Evolutionary conservation across 2,329 filamentous ascomycete genomes (phyloP), one percentile per base, ranked within the genome.

Genomic region (Xylariales sp.): DNA sequence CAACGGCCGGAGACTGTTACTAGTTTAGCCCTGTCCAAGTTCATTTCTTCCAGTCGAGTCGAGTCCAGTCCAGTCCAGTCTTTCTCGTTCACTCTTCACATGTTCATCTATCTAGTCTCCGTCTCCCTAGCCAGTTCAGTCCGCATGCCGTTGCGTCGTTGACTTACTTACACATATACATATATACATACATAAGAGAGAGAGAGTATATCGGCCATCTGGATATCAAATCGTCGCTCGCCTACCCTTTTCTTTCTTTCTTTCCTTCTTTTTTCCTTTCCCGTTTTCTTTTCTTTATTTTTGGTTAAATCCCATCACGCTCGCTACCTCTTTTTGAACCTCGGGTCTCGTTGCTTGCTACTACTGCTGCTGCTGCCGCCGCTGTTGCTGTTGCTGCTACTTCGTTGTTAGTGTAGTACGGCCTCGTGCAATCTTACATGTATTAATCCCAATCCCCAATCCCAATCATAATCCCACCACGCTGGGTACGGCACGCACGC

Each of bases 211-310:
- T 23, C 50, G 16, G 16, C 32, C 59, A 28, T 57, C 45, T 59
- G 32, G 23, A 48, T 63, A 57, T 66, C 45, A 45, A 14, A 65
- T 69, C 46, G 69, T 69, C 64, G 71, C 72, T 74, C 69, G 66
- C 57, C 56, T 41, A n/a, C 12, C 5, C 39, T 34, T 41, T 53
- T 53, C 5, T 61, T 4, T 54, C 71, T 65, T 70, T 71, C 69
- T 70, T 70, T 73, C 73, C 71, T 69, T 68, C 55, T 65, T 60
- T 69, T 69, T 55, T 65, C 50, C 64, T 72, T 70, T 69, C 65
- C 71, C 65, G 58, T 54, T 65, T 58, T 14, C 32, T 45, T 48
- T 32, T 48, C 34, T 52, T 55, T 69, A 41, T 41, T 70, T 64
- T 68, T 45, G 28, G 48, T 46, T 45, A 45, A 23, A 49, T 41